phyloP scores from a whole-genome alignment of 148 eudicot genomes.

The Vaccinium vitisidaea region DNA sequence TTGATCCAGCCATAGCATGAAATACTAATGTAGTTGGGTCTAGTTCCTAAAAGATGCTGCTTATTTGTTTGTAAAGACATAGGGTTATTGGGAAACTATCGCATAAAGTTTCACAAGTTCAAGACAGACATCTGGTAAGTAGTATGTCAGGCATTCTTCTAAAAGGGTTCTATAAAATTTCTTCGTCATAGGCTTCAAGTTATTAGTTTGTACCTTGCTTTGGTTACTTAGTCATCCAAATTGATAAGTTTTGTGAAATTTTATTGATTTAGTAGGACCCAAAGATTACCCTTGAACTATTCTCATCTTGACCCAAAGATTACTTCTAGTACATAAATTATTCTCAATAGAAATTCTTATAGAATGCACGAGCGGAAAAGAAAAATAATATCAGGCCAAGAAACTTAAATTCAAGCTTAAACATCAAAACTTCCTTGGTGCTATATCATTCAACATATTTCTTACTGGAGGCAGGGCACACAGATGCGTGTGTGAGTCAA shows the following conservation, averaged over 20 bases:
- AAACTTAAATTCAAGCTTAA: background rate
- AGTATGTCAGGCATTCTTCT: background rate
- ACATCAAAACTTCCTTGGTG: background rate
- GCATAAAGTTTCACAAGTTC: background rate
- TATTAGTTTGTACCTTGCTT: background rate
- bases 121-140: slow-evolving; percentile 4
- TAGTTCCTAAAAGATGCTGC: background rate
- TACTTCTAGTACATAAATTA: background rate
- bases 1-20: background rate
- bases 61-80: background rate
- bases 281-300: background rate
- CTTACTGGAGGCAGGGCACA: too few species aligned
- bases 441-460: too few species aligned
- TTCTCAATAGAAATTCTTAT: background rate
- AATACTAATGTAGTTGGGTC: background rate
- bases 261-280: background rate
- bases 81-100: background rate
- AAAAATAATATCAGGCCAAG: background rate
- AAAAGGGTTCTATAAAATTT: background rate
- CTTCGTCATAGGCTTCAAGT: background rate
- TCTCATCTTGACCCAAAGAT: background rate
- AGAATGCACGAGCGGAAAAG: background rate
- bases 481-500: too few species aligned
- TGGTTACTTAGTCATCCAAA: background rate
- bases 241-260: background rate